phyloP scores from a whole-genome alignment of 164 flowering plant genomes.

The Chimonanthus salicifolius region DNA sequence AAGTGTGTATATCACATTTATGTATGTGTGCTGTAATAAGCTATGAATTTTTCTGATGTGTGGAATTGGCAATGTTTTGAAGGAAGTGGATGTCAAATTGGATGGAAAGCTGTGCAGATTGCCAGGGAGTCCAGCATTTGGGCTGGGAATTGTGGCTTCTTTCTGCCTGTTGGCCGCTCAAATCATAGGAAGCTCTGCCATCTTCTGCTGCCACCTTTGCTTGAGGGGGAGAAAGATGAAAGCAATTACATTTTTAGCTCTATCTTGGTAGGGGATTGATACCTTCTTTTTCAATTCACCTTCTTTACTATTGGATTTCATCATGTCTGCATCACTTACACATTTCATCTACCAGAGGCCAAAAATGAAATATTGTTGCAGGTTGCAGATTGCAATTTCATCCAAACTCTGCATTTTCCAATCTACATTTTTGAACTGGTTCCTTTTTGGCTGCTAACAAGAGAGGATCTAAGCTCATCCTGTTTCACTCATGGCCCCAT shows the following conservation, averaged over 20 bases:
- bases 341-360: neutral
- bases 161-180: conserved; percentile 37
- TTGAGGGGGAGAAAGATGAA: conserved; percentile 19
- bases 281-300: neutral
- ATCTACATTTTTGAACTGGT: no score
- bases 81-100: conserved; percentile 51
- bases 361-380: neutral
- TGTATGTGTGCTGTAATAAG: neutral
- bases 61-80: conserved; percentile 5
- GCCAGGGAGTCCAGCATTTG: conserved; percentile 47
- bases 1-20: neutral
- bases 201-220: conserved; percentile 14
- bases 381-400: neutral
- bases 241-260: conserved; percentile 20
- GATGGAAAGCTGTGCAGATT: conserved; percentile 50
- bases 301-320: neutral
- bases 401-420: neutral
- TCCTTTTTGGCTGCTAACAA: no score
- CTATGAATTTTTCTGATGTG: neutral
- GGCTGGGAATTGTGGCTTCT: conserved; percentile 48
- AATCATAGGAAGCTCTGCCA: conserved; percentile 39
- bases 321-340: neutral
- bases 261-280: conserved; percentile 53
- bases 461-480: no score
- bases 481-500: no score